These are phyloP conservation scores for Conoideocrella luteorostrata DNA, from an alignment of 2,329 filamentous ascomycete genomes.

Conservation along the genomic window DNA sequence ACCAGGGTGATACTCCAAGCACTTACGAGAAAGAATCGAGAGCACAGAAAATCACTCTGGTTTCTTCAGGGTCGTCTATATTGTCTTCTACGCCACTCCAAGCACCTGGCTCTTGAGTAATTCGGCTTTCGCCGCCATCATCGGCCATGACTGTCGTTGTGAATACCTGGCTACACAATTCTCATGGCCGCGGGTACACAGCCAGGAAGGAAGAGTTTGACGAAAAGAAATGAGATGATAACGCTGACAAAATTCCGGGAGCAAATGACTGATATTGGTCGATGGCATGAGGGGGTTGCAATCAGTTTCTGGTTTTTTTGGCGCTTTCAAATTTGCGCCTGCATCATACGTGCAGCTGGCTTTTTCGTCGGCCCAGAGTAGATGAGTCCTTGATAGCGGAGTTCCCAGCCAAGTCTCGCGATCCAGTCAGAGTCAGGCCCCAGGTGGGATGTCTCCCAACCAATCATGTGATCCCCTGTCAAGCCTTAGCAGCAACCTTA, in stretches of 20 bases:
- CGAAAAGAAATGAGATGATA: not conserved
- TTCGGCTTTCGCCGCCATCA: not conserved
- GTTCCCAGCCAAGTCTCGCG: not conserved
- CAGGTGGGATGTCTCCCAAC: not conserved
- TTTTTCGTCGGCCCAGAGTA: not conserved
- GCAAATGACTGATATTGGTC: not conserved
- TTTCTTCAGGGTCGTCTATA: conserved; percentile 71
- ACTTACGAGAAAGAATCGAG: conserved; percentile 86
- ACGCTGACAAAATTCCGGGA: not conserved
- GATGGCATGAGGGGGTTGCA: not conserved
- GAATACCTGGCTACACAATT: not conserved
- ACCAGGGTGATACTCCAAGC: too few relatives aligned
- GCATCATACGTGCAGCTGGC: not conserved
- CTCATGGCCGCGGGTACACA: conserved; percentile 4
- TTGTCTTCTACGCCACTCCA: conserved; percentile 61
- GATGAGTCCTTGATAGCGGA: conserved; percentile 5
- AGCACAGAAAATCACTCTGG: conserved; percentile 70
- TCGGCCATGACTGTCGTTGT: conserved; percentile 5
- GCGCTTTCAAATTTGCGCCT: not conserved
- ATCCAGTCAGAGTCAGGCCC: not conserved
- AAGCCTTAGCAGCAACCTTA: not conserved
- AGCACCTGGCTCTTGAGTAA: conserved; percentile 24
- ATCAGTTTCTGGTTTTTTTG: not conserved
- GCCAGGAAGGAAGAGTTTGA: not conserved
- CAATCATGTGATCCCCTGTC: conserved; percentile 13